Percentiles rank a stretch among this genome's conserved stretches.
phyloP scores from a whole-genome alignment of 2,329 filamentous ascomycete genomes.

The Tolypocladium paradoxum region DNA sequence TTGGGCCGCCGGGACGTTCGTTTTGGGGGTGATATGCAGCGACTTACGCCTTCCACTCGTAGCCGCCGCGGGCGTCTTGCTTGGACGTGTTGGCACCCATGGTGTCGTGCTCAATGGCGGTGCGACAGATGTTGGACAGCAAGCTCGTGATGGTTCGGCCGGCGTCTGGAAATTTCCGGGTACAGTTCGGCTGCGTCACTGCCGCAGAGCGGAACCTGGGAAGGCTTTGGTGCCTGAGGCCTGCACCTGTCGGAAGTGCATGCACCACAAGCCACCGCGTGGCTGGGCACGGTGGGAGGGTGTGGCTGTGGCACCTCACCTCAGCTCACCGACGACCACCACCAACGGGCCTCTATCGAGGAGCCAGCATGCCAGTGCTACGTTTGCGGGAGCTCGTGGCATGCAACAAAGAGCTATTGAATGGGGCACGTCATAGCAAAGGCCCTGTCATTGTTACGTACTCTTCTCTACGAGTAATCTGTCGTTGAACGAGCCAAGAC shows the following conservation, averaged over 20 bases:
- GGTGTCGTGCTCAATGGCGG: constrained; percentile 27
- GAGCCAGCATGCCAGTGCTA: not conserved
- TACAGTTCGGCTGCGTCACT: constrained; percentile 20
- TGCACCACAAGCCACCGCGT: constrained; percentile 1
- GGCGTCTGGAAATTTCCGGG: constrained; percentile 22
- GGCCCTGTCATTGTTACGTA: not conserved
- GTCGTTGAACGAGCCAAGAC: not conserved
- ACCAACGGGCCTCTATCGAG: not conserved
- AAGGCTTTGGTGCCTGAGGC: constrained; percentile 13
- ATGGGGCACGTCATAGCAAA: not conserved
- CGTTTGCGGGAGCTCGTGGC: not conserved
- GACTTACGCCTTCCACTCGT: constrained; percentile 47
- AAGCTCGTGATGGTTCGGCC: constrained; percentile 15
- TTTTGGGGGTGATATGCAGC: no score
- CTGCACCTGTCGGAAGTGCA: not conserved
- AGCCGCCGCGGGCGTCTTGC: constrained; percentile 23
- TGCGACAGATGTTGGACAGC: constrained; percentile 17
- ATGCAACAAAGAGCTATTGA: not conserved
- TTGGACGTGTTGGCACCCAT: constrained; percentile 51
- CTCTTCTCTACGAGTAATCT: not conserved
- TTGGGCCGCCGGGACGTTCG: not conserved
- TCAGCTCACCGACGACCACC: not conserved
- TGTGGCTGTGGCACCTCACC: constrained; percentile 2
- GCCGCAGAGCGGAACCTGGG: constrained; percentile 5
- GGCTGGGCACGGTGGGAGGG: constrained; percentile 1